Percentiles rank a stretch among this genome's conserved stretches.
Conservation (phyloP, 257 asterid species). For the Osmanthus fragrans region DNA sequence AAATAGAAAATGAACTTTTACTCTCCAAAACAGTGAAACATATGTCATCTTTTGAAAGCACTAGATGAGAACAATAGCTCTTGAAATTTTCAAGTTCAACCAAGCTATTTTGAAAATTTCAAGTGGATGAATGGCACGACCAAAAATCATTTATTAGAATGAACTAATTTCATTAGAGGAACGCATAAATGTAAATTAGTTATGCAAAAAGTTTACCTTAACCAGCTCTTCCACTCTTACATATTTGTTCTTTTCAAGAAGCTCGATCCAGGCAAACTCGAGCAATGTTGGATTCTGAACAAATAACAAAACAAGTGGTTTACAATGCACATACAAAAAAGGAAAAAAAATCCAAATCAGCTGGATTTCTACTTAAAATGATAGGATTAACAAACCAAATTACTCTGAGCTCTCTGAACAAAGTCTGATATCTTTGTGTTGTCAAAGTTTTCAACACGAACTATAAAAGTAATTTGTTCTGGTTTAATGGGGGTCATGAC, state of each 20-base stretch:
- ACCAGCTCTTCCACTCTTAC: conserved; percentile 80
- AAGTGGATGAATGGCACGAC: no score
- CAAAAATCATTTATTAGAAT: conserved; percentile 85
- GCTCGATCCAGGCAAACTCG: conserved; percentile 96
- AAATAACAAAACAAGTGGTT: conserved; percentile 19
- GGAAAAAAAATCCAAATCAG: conserved; percentile 13
- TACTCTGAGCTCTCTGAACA: conserved; percentile 67
- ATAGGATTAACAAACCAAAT: conserved; percentile 58
- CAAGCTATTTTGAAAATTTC: no score
- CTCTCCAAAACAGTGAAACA: conserved; percentile 66
- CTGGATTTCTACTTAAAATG: conserved; percentile 13
- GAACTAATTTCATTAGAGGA: conserved; percentile 44
- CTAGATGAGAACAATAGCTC: conserved; percentile 81
- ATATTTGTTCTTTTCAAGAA: conserved; percentile 73
- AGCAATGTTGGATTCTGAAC: conserved; percentile 82
- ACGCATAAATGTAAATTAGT: conserved; percentile 24
- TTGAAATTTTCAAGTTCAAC: no score
- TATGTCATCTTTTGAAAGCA: conserved; percentile 76
- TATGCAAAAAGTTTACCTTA: conserved; percentile 54
- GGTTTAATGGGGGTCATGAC: conserved; percentile 77
- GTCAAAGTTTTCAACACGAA: conserved; percentile 73
- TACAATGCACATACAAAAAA: conserved; percentile 6
- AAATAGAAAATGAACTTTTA: conserved; percentile 64
- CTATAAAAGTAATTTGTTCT: conserved; percentile 83
- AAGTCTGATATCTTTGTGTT: conserved; percentile 69